Base-by-base conservation (phyloP, 495 filamentous ascomycete genomes). In the Neurospora sp. region DNA sequence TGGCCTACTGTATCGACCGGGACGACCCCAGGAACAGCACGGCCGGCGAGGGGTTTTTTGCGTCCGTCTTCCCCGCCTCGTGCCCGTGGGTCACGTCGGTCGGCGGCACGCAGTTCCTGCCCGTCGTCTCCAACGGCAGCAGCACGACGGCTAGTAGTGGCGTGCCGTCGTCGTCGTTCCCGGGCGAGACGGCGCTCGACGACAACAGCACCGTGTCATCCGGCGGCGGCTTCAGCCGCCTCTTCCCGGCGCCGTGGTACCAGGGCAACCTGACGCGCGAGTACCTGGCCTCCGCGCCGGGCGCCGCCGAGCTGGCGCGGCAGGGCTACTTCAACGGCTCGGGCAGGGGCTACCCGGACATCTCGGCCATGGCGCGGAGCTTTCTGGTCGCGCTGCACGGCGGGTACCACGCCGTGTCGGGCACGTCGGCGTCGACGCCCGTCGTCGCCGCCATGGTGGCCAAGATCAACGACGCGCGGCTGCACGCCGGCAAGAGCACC, bases 171-270 rank as follows among this genome's bases (percentile, higher is more conserved):
- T 71, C 61, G 73, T 77, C 35, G 80, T 83, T 76, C 74, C 75
- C 11, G 40, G 40, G 40, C 40, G 40, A 41, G 40, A 41, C 40
- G 14, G 40, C 40, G 40, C 40, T 41, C 14, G 40, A 41, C 14
- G 5, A 41, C 40, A 41, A 41, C 40, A 16, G 12, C 40, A 41
- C 40, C 40, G 40, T 41, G 40, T 41, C 40, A 4, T 82, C 83
- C 37, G 82, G 84, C n/a, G 86, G 86, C 27, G 85, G 86, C 6
- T 87, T 88, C 76, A 80, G 76, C 74, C 83, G 86, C 76, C 65
- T 82, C 69, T 87, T 84, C 69, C 10, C 71, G 0, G 70, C 79
- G 0, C 83, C 85, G 0, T 65, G 70, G 18, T 85, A 85, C 72
- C 85, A 87, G 70, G 14, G 20, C 1, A 46, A 46, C 18, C 42